phyloP scores from a whole-genome alignment of 2,329 filamentous ascomycete species.

The Pyrenophora teres region DNA sequence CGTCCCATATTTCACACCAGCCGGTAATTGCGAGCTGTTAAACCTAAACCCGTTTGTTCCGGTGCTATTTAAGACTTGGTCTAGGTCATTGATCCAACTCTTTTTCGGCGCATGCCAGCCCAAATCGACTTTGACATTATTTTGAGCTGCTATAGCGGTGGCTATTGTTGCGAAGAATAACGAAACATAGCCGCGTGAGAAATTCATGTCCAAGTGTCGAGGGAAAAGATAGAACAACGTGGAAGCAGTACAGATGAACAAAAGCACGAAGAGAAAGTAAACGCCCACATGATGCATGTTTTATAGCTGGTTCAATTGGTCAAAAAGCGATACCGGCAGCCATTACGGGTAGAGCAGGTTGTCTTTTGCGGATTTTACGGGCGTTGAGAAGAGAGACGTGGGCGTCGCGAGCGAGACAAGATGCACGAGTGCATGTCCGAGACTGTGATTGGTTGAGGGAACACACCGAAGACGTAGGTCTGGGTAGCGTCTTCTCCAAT shows the following conservation, averaged over 20 bases:
- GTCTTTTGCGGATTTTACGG: constrained; percentile 10
- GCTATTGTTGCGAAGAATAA: constrained; percentile 26
- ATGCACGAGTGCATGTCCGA: constrained; percentile 23
- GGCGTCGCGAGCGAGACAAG: constrained; percentile 5
- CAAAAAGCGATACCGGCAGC: constrained; percentile 8
- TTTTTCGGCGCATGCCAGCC: constrained; percentile 45
- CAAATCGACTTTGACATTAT: constrained; percentile 28
- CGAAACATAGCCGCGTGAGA: constrained; percentile 19
- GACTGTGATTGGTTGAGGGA: constrained; percentile 20
- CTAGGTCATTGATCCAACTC: constrained; percentile 64
- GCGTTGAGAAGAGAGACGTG: constrained; percentile 9
- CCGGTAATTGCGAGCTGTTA: constrained; percentile 66
- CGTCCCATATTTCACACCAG: constrained; percentile 58
- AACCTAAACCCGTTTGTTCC: constrained; percentile 77
- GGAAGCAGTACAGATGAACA: constrained; percentile 22
- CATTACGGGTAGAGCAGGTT: constrained; percentile 30
- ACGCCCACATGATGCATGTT: constrained; percentile 31
- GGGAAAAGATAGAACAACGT: constrained; percentile 27
- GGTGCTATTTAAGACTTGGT: constrained; percentile 59
- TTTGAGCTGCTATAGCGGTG: constrained; percentile 19
- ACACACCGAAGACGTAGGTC: not conserved
- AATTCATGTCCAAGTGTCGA: constrained; percentile 28
- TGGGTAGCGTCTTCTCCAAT: too few relatives aligned
- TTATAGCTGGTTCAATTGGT: constrained; percentile 15
- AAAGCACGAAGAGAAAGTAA: constrained; percentile 15